Evolutionary conservation across 2,329 filamentous ascomycete species (phyloP), one percentile per base, ranked within the genome.

Genomic region (Aspergillus neoniger): DNA sequence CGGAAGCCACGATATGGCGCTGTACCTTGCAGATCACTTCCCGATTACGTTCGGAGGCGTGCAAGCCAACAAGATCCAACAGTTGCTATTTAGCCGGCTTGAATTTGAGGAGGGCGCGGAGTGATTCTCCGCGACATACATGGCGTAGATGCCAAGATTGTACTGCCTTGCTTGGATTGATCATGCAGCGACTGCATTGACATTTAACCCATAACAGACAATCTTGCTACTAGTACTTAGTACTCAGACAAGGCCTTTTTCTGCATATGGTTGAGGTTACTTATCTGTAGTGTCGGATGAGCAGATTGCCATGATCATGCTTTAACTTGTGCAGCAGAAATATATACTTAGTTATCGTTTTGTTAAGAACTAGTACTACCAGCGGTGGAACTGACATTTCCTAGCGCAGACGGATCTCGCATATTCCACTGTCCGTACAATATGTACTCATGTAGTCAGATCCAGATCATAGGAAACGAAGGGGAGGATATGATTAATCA

Each of bases 11-110:
- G 32, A 30, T 17, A 41, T 41, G 57, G 39, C 30, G 39, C 36
- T 28, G 52, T 58, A 43, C 60, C 60, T 63, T 63, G 58, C 54
- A 55, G 61, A 65, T 65, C 63, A 55, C 56, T 63, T 58, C 63
- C 63, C 9, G 15, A 60, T 63, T 55, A 15, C 60, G 21, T 52
- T 47, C 49, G 54, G 48, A 25, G 52, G 47, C 47, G 15, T 32
- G 15, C 25, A 50, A 28, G 44, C 43, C 52, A 15, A 36, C 32
- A 36, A 36, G 32, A 36, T 59, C 32, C 23, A 54, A 52, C 38
- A 43, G 53, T 53, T 58, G 59, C 28, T 25, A 57, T 60, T 63
- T 63, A 61, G 44, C 61, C 61, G 55, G 55, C 21, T 43, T 17
- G 25, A 15, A 4, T 17, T 12, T 5, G 19, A 19, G 21, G n/a